Conservation (phyloP, 2,329 filamentous ascomycete species). For the Zalaria obscura region DNA sequence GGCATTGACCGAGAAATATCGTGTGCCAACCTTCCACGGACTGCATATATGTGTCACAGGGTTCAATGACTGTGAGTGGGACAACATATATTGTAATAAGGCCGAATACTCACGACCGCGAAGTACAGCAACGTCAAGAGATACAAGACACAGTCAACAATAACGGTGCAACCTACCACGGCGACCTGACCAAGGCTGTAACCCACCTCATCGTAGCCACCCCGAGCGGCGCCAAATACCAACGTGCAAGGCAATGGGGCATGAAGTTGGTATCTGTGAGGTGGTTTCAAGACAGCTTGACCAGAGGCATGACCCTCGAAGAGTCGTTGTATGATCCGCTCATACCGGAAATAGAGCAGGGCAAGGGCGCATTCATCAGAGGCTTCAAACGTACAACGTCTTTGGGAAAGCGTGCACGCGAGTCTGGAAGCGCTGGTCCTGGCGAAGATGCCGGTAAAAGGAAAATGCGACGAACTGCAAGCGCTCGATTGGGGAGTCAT, state of each 20-base stretch:
- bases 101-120: not conserved
- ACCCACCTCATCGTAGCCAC: constrained; percentile 75
- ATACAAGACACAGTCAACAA: constrained; percentile 53
- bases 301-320: constrained; percentile 80
- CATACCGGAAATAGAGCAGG: constrained; percentile 55
- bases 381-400: not conserved
- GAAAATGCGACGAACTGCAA: constrained; percentile 79
- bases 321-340: constrained; percentile 72
- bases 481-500: constrained; percentile 67
- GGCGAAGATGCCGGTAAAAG: constrained; percentile 46
- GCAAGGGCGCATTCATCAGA: constrained; percentile 50
- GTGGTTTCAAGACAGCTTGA: constrained; percentile 74
- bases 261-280: constrained; percentile 66
- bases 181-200: constrained; percentile 71
- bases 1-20: constrained; percentile 52
- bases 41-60: constrained; percentile 56
- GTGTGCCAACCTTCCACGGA: constrained; percentile 47
- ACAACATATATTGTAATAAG: not conserved
- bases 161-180: constrained; percentile 73
- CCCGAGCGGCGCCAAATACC: constrained; percentile 79
- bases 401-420: constrained; percentile 41
- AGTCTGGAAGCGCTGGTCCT: constrained; percentile 7
- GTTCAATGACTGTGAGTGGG: constrained; percentile 46
- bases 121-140: constrained; percentile 50
- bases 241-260: constrained; percentile 70